Evolutionary conservation across 2,329 filamentous ascomycete species (phyloP).

Genomic region (Diaporthe vexans): DNA sequence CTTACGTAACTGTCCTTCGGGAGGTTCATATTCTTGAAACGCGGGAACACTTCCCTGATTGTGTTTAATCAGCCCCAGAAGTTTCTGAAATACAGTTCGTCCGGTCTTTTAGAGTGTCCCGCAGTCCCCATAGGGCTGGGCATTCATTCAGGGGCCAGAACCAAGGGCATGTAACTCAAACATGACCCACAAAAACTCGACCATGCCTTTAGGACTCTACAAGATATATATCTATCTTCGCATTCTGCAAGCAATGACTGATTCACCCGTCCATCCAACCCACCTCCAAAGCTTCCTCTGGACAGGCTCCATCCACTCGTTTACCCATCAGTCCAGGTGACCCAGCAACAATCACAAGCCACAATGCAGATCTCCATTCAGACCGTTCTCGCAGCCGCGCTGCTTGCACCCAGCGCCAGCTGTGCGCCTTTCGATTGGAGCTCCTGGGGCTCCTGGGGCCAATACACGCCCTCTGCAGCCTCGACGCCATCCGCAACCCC

Average conservation of each 20-base stretch:
- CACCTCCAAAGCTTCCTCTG: neutral
- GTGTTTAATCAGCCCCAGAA: constrained; percentile 17
- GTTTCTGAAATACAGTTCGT: constrained; percentile 32
- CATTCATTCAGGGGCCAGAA: constrained; percentile 14
- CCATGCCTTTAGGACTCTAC: neutral
- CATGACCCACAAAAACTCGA: constrained; percentile 4
- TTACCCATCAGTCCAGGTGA: neutral
- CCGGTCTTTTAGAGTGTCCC: constrained; percentile 20
- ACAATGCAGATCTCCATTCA: constrained; percentile 27
- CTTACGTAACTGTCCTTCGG: constrained; percentile 15
- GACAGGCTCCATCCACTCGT: constrained; percentile 15
- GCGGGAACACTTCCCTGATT: constrained; percentile 10
- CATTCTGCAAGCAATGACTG: neutral
- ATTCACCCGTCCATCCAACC: neutral
- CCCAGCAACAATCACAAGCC: neutral
- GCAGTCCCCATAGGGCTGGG: constrained; percentile 27
- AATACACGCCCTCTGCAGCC: neutral
- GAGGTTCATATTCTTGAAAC: constrained; percentile 23
- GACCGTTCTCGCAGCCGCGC: constrained; percentile 14
- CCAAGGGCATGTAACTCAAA: constrained; percentile 20
- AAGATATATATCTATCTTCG: neutral
- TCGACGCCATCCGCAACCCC: neutral
- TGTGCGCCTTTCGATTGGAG: constrained; percentile 17
- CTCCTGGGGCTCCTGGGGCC: constrained; percentile 21
- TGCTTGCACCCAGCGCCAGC: constrained; percentile 18